Conservation (phyloP, 169 alveolate genomes). For the Plasmodium fragile region DNA sequence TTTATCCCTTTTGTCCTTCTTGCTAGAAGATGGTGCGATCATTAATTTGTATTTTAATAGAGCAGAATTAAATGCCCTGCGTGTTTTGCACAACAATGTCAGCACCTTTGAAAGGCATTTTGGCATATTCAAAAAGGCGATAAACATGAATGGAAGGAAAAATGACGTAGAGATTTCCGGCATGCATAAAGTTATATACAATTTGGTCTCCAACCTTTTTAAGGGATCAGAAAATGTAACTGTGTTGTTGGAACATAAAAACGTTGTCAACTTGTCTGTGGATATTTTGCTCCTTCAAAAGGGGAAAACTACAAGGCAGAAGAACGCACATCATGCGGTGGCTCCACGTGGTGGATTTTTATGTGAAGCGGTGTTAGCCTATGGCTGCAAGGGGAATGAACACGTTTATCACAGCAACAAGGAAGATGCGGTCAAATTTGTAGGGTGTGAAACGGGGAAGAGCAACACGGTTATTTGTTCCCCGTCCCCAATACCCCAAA, state of each 20-base stretch:
- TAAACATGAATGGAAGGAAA: slow-evolving; percentile 66
- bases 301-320: neutral
- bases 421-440: neutral
- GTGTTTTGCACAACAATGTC: slow-evolving; percentile 21
- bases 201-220: slow-evolving; percentile 5
- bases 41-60: slow-evolving; percentile 67
- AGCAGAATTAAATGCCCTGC: slow-evolving; percentile 41
- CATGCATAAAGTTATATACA: slow-evolving; percentile 53
- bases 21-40: slow-evolving; percentile 12
- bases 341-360: neutral
- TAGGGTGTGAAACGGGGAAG: neutral
- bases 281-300: slow-evolving; percentile 54
- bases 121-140: slow-evolving; percentile 8
- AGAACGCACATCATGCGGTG: neutral
- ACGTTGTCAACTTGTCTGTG: slow-evolving; percentile 26
- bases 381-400: neutral
- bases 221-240: neutral
- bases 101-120: slow-evolving; percentile 1
- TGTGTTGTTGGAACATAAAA: slow-evolving; percentile 38
- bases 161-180: slow-evolving; percentile 38
- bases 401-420: neutral
- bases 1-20: slow-evolving; percentile 42
- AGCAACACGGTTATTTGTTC: neutral
- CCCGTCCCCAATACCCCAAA: neutral
- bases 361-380: neutral